Percentiles rank a stretch among this genome's conserved stretches.
Evolutionary conservation across 257 asterid species (phyloP).

Genomic region (Salvia hispanica): DNA sequence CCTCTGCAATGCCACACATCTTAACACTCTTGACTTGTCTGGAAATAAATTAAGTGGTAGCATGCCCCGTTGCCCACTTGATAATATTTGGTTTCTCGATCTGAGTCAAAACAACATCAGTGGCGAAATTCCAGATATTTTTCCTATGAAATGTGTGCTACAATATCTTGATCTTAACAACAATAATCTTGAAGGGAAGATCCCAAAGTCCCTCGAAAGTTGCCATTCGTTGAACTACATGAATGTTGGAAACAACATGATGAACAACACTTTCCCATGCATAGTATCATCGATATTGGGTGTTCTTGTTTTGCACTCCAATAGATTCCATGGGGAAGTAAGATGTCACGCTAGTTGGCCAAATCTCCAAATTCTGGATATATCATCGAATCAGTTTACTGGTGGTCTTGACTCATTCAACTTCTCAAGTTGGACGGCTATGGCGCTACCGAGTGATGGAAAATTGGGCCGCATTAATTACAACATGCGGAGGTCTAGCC

Average conservation of each 20-base stretch:
- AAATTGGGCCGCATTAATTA: too few relatives aligned
- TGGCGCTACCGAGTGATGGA: too few relatives aligned
- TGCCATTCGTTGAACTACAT: slow-evolving; percentile 41
- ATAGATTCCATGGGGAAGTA: slow-evolving; percentile 44
- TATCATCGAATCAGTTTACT: slow-evolving; percentile 29
- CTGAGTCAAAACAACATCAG: background rate
- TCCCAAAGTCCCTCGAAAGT: slow-evolving; percentile 38
- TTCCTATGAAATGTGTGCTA: background rate
- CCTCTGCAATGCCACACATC: too few relatives aligned
- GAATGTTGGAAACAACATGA: slow-evolving; percentile 48
- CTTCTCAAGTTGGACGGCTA: slow-evolving; percentile 7
- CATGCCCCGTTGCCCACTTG: slow-evolving; percentile 23
- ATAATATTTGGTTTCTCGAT: background rate
- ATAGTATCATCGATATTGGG: slow-evolving; percentile 38
- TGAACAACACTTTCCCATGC: slow-evolving; percentile 37
- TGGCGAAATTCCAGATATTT: background rate
- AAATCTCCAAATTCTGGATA: slow-evolving; percentile 32
- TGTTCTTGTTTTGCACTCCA: slow-evolving; percentile 44
- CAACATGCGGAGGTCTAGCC: too few relatives aligned
- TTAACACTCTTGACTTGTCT: too few relatives aligned
- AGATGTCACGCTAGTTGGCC: slow-evolving; percentile 30
- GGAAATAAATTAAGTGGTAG: slow-evolving; percentile 13
- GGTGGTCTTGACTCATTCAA: background rate
- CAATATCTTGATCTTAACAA: background rate
- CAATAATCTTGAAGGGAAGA: slow-evolving; percentile 23